Evolutionary conservation across 257 asterid genomes (phyloP).

Genomic region (Rauvolfia tetraphylla): DNA sequence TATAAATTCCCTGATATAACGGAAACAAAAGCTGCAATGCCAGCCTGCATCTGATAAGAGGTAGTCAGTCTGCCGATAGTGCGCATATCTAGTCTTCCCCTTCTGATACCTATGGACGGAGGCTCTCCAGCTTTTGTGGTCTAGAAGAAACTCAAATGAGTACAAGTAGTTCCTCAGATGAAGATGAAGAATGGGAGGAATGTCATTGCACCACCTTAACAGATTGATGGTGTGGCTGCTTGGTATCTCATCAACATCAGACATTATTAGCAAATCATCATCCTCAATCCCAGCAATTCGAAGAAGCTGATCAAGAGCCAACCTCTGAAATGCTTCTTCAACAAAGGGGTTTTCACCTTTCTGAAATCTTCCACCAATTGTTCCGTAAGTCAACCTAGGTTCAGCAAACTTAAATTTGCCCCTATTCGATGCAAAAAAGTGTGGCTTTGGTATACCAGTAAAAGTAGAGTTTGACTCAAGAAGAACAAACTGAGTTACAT

Average conservation of each 20-base stretch:
- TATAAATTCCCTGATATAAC: slow-evolving; percentile 57
- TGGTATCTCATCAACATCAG: slow-evolving; percentile 89
- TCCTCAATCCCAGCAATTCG: slow-evolving; percentile 76
- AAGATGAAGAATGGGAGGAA: slow-evolving; percentile 72
- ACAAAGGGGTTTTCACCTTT: slow-evolving; percentile 79
- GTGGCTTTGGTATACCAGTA: slow-evolving; percentile 75
- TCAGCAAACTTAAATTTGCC: slow-evolving; percentile 62
- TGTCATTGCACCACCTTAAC: slow-evolving; percentile 78
- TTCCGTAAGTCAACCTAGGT: slow-evolving; percentile 67
- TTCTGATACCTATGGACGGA: slow-evolving; percentile 64
- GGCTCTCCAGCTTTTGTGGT: slow-evolving; percentile 86
- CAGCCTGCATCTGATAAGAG: slow-evolving; percentile 84
- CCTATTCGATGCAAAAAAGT: slow-evolving; percentile 45
- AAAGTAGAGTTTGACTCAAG: slow-evolving; percentile 85
- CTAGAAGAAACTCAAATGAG: slow-evolving; percentile 71
- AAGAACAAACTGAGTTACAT: slow-evolving; percentile 67
- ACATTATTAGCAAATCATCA: slow-evolving; percentile 82
- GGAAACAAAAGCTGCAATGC: slow-evolving; percentile 95
- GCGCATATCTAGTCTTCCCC: slow-evolving; percentile 74
- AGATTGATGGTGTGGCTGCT: slow-evolving; percentile 70
- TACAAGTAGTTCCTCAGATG: slow-evolving; percentile 71
- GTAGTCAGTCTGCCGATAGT: slow-evolving; percentile 64
- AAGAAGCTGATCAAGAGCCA: slow-evolving; percentile 68
- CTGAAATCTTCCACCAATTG: slow-evolving; percentile 60
- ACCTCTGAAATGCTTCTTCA: slow-evolving; percentile 82